Base-by-base conservation (phyloP, 2,329 filamentous ascomycete genomes). In the Scedosporium apiospermum region DNA sequence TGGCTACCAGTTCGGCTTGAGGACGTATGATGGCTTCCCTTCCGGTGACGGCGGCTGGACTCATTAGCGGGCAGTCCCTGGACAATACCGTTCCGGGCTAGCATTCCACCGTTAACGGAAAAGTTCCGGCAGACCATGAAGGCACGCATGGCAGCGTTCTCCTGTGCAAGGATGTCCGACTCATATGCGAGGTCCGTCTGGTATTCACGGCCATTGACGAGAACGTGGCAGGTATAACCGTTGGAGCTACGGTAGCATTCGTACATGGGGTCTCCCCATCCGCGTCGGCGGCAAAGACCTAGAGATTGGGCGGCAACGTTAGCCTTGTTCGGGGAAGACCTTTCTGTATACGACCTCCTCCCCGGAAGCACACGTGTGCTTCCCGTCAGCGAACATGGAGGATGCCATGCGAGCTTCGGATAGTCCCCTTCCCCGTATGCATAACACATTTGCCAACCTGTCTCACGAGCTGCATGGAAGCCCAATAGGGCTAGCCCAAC, bases 61-160 rank as follows among this genome's bases (percentile, higher is more conserved):
- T 80, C 77, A 67, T 80, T 78, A 63, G 79, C 82, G 14, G 85
- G 85, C 44, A 88, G 78, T 59, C 85, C 85, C 74, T 88, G 85
- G 66, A 88, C 84, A 65, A 88, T 86, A 53, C 85, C 85, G 70
- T 88, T 88, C 66, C 85, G 82, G 65, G 85, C 85, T 66, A 88
- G 79, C 91, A 96, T 96, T 73, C 93, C 93, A 70, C 96, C 92
- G 73, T 96, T 97, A 75, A 96, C 90, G 63, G 91, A 96, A 78
- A 97, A 97, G 81, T 96, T 96, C 67, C 92, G 89, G 81, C 93
- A 97, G 68, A 97, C 95, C 86, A 96, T 93, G 77, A 96, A 98
- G 63, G 93, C 93, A 65, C 92, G 89, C 85, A 96, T 96, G 65
- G 93, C 93, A 27, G 93, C 93, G 70, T 93, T 95, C 75, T 98